phyloP scores from a whole-genome alignment of 2,329 filamentous ascomycete species.

The Clathrospora elynae region DNA sequence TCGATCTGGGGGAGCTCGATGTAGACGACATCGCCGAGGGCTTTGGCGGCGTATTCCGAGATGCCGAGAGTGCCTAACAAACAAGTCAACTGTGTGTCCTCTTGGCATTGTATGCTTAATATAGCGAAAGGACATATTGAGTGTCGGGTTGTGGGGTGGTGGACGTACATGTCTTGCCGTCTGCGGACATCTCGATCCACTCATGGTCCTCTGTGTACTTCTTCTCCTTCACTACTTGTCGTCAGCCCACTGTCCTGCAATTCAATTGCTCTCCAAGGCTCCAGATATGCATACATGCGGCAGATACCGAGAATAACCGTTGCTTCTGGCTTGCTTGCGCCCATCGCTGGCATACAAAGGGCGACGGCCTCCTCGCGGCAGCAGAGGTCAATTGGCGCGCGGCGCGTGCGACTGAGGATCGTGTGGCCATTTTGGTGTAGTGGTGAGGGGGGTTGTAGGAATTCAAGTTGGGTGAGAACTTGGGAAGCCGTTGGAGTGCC shows the following conservation, averaged over 20 bases:
- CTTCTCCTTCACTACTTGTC: slow-evolving; percentile 64
- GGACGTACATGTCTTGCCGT: slow-evolving; percentile 74
- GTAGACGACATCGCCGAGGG: slow-evolving; percentile 95
- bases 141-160: slow-evolving; percentile 4
- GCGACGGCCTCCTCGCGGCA: slow-evolving; percentile 30
- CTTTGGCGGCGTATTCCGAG: slow-evolving; percentile 86
- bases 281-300: slow-evolving; percentile 33
- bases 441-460: neutral
- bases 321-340: slow-evolving; percentile 27
- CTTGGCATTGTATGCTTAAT: no score
- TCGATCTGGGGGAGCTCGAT: slow-evolving; percentile 84
- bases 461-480: neutral
- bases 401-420: slow-evolving; percentile 40
- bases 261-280: slow-evolving; percentile 9
- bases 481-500: slow-evolving; percentile 8
- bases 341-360: slow-evolving; percentile 35
- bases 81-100: neutral
- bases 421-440: slow-evolving; percentile 43
- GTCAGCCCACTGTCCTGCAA: slow-evolving; percentile 19
- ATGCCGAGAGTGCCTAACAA: slow-evolving; percentile 73
- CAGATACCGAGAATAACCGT: slow-evolving; percentile 49
- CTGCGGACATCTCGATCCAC: slow-evolving; percentile 88
- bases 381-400: slow-evolving; percentile 44
- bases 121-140: slow-evolving; percentile 8
- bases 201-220: slow-evolving; percentile 97